Base-by-base conservation (phyloP, 768 basidiomycete genomes). In the Rhizopogon roseolus region DNA sequence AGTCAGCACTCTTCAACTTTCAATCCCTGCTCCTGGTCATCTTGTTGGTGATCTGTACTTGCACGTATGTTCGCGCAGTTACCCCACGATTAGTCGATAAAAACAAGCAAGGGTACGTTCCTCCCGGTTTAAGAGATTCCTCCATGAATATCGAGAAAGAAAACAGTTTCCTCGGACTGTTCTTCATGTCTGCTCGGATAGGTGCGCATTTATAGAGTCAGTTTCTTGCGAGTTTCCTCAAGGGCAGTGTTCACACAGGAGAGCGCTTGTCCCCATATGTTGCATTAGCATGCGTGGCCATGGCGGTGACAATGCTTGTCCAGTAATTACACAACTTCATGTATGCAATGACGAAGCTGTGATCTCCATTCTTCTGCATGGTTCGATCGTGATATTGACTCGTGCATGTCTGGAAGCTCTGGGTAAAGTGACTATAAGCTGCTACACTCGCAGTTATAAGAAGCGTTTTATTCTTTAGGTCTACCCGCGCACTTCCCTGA, bases 1-100 rank as follows among this genome's bases (percentile, higher is more conserved):
- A 89, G 87, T 95, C 96, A 28, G 97, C 97, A 2, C 80, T 99
- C 22, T 98, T 98, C 85, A 96, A 98, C 74, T 99, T 99, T 67
- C 88, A 96, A 71, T 93, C 95, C 0, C 81, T 99, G 19, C 80
- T 99, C n/a, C 85, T 96, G 64, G 93, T 96, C 67, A 86, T 98
- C 59, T 81, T 98, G 8, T 80, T 99, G 46, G 77, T 90, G 68
- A 93, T 98, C 55, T 99, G 97, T 75, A 98, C 97, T 54, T 98
- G 92, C 76, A 94, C 96, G 3, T 99, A 98, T 70, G 81, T 95
- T 14, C 85, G 97, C 42, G 86, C 91, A 0, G 86, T 95, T 14
- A 86, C 91, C 3, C 97, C 97, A 10, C 80, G 91, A 25, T 75
- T 98, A 4, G 80, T 98, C 10, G 97, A 99, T 70, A 78, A 89